Base-by-base conservation (phyloP, 768 basidiomycete genomes). In the Amanita polypyramis region DNA sequence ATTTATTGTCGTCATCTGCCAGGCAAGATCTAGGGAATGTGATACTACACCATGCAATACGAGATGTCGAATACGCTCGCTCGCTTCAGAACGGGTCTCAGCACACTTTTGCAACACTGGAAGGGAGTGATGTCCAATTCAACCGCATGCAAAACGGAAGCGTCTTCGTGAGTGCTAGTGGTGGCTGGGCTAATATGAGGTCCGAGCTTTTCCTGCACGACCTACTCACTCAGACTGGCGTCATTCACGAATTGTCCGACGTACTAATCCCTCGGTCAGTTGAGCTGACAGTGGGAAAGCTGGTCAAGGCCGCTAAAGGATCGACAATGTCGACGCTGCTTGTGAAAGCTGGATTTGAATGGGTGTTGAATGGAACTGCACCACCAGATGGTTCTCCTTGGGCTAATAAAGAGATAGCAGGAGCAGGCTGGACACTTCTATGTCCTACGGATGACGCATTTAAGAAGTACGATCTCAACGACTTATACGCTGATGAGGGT, bases 391-490 rank as follows among this genome's bases (percentile, higher is more conserved):
- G 70, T 46, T 82, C 83, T 8, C 67, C 65, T 9, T 88, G 82
- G 81, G 75, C 74, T 4, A 70, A 79, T 12, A 58, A 62, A 48
- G 71, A 65, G 38, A 56, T 74, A n/a, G 58, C 60, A 15, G 72
- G 69, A 20, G 65, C 62, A 7, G 81, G 83, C 3, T 98, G 94
- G 83, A 95, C 92, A 1, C 63, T 99, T 3, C 72, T 99, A 17
- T 93, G 88, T 55, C 96, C 96, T 2, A 79, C 80, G 5, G 96
- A 99, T 58, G 83, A 85, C 50, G 93, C 95, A 0, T 96, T 98
- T 74, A 84, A 91, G 60, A 68, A 76, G 17, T 66, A 85, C 62
- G 94, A 98, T 66, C 64, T 98, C 49, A 92, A 92, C 0, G 62
- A 65, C 50, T 62, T 92, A 19, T 82, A 80, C 52, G 73, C 72